Conservation (phyloP, 805 yeast species). For the Ogataea angusta region DNA sequence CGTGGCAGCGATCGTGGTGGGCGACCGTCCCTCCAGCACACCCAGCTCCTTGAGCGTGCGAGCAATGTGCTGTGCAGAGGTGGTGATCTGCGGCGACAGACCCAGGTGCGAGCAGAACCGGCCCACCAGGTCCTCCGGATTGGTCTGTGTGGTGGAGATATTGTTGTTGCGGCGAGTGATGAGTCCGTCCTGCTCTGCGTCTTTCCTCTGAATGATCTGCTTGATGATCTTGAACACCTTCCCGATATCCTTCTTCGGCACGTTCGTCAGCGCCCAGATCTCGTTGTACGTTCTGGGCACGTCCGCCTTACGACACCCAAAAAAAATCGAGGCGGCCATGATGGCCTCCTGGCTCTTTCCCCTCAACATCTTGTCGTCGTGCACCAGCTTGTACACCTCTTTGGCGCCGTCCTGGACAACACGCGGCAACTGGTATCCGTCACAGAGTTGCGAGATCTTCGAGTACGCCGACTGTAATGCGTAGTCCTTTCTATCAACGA, state of each 20-base stretch:
- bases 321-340: constrained; percentile 93
- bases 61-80: constrained; percentile 91
- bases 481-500: constrained; percentile 84
- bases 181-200: constrained; percentile 41
- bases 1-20: constrained; percentile 96
- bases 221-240: constrained; percentile 84
- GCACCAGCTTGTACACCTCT: constrained; percentile 88
- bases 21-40: constrained; percentile 93
- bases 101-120: constrained; percentile 96
- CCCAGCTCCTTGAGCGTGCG: constrained; percentile 87
- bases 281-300: constrained; percentile 95
- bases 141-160: constrained; percentile 74
- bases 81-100: constrained; percentile 74
- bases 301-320: constrained; percentile 91
- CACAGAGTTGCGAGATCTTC: constrained; percentile 92
- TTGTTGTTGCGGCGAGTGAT: constrained; percentile 46
- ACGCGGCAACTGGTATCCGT: constrained; percentile 90
- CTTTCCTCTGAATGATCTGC: constrained; percentile 50
- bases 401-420: constrained; percentile 97
- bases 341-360: constrained; percentile 92
- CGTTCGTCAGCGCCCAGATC: constrained; percentile 91
- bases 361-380: constrained; percentile 79
- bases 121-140: constrained; percentile 91
- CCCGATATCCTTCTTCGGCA: constrained; percentile 92
- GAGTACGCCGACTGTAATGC: constrained; percentile 87